Base-by-base conservation (phyloP, 305 asterid genomes). In the Ilex paraguariensis region DNA sequence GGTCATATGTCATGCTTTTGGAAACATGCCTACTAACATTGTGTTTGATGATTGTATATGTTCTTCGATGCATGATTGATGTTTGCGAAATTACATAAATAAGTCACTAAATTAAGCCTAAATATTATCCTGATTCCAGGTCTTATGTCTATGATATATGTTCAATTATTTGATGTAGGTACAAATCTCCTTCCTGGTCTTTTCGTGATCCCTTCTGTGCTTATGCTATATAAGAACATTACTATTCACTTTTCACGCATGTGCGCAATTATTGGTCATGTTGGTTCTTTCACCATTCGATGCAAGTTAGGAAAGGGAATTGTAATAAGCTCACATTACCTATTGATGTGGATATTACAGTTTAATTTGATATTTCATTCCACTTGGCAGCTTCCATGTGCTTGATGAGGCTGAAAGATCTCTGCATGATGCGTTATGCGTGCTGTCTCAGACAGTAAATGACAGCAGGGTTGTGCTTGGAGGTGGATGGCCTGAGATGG, bases 401-500 rank as follows among this genome's bases (percentile, higher is more conserved):
- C 76, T 87, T 77, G 98, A 89, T 61, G 97, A 91, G 76, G 97
- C 95, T 2, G 93, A 91, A 66, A 83, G 90, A 73, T 88, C 97
- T 62, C 83, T 91, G 65, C 95, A 83, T 40, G 97, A 89, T 65
- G 98, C 97, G 55, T 63, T 91, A 78, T 87, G 96, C 31, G 98
- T 89, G 58, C 84, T 91, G 45, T 88, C 96, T 30, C 95, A 91
- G 74, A 91, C 97, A 0, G 95, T 88, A 58, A 82, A 70, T 70
- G 98, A 91, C 75, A 87, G 95, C 69, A 79, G 98, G 75, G 83
- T 85, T 61, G 68, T 87, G 62, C 72, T 83, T 56, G 98, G 97
- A 56, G 97, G 97, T 57, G 95, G 98, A 67, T 91, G 97, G 95
- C 88, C 98, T 16, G 98, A 91, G 79, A 91, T 89, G 97, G 83